A percentile compares a stretch with the other conserved stretches of the same genome.
phyloP scores from a whole-genome alignment of 129 eudicot species.

The Saussurea involucrata region DNA sequence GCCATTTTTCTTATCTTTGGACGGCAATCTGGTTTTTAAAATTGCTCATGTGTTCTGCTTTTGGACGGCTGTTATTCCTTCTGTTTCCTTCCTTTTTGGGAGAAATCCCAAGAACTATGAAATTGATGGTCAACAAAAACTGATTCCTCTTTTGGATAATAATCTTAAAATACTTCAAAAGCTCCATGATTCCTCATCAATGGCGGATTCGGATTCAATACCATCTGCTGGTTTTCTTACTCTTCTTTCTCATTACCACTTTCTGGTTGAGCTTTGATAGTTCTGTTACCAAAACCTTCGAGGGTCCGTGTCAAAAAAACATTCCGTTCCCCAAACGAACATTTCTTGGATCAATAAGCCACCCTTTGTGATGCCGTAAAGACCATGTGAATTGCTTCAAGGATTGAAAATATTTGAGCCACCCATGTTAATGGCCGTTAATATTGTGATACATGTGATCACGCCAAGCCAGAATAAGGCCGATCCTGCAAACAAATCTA shows the following conservation, averaged over 20 bases:
- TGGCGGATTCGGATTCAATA: not conserved
- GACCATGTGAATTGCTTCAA: constrained; percentile 25
- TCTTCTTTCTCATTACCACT: not conserved
- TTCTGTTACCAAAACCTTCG: not conserved
- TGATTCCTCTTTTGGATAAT: not conserved
- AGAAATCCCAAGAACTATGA: too few relatives aligned
- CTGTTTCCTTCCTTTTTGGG: not conserved
- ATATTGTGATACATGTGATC: constrained; percentile 49
- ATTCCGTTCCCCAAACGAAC: constrained; percentile 1
- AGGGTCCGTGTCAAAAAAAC: not conserved
- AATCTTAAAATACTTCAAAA: constrained; percentile 1
- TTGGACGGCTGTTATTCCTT: constrained; percentile 22
- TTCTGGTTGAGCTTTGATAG: too few relatives aligned
- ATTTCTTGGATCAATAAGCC: not conserved
- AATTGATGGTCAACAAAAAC: not conserved
- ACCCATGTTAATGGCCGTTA: constrained; percentile 57
- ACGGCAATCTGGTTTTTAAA: constrained; percentile 24
- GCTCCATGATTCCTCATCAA: constrained; percentile 1
- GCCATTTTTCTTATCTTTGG: not conserved
- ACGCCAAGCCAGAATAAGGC: constrained; percentile 67
- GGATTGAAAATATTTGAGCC: constrained; percentile 68
- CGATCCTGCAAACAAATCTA: constrained; percentile 46
- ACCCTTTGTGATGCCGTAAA: not conserved
- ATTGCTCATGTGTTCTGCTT: constrained; percentile 1
- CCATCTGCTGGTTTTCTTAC: not conserved